phyloP scores from a whole-genome alignment of 306 rosid species.

The Erythrophleum fordii region DNA sequence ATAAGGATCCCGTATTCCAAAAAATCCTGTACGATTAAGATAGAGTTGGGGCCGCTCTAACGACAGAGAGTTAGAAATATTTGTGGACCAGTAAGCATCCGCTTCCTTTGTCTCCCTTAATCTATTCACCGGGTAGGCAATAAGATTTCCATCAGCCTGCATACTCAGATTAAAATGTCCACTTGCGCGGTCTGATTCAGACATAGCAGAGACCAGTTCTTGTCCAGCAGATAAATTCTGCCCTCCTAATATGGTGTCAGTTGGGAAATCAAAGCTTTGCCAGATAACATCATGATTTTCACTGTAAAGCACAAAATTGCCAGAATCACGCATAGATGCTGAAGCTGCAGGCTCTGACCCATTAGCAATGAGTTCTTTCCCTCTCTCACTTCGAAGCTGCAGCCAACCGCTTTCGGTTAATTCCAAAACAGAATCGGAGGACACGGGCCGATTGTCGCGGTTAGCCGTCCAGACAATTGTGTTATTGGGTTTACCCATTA shows the following conservation, averaged over 20 bases:
- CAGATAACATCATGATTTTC: neutral
- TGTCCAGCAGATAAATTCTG: neutral
- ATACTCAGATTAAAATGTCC: constrained; percentile 7
- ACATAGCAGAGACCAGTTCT: neutral
- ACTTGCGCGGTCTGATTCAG: constrained; percentile 32
- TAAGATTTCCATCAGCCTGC: neutral
- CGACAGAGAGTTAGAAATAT: neutral
- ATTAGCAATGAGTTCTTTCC: neutral
- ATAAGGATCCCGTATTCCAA: neutral
- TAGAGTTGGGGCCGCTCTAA: neutral
- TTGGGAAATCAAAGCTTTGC: constrained; percentile 42
- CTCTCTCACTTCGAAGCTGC: neutral
- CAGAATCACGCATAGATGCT: constrained; percentile 48
- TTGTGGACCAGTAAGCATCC: neutral
- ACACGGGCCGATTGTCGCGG: neutral
- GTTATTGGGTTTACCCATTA: neutral
- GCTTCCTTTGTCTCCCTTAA: too few species aligned
- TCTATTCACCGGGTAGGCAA: constrained; percentile 25
- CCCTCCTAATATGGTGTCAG: constrained; percentile 49
- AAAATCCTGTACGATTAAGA: constrained; percentile 16
- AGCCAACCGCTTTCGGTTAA: constrained; percentile 23
- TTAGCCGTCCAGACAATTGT: constrained; percentile 48
- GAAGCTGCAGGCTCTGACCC: neutral
- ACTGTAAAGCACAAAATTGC: constrained; percentile 47
- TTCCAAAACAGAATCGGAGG: constrained; percentile 13